Evolutionary conservation across 2,329 filamentous ascomycete species (phyloP).

Genomic region (Xylaria sp.): DNA sequence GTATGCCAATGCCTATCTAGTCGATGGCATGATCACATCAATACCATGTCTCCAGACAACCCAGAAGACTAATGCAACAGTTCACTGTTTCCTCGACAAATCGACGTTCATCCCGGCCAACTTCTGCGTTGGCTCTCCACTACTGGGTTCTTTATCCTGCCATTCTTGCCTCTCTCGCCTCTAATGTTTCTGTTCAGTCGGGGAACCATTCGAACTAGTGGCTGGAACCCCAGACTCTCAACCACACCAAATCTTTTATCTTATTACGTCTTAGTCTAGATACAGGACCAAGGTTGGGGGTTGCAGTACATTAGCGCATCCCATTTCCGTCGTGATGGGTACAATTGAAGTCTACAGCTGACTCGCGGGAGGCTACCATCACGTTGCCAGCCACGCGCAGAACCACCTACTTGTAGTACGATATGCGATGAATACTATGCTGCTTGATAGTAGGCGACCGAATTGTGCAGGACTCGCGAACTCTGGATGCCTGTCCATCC

Average conservation of each 20-base stretch:
- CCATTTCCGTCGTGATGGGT: constrained; percentile 24
- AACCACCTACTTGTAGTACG: not conserved
- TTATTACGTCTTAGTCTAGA: constrained; percentile 26
- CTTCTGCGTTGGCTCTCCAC: constrained; percentile 40
- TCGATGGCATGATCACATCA: constrained; percentile 12
- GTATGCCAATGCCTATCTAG: not conserved
- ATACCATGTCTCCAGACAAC: constrained; percentile 22
- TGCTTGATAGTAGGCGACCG: not conserved
- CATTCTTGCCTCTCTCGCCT: no score
- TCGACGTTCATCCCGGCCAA: constrained; percentile 28
- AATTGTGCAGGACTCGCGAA: not conserved
- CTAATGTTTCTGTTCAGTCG: constrained; percentile 18
- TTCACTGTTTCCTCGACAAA: constrained; percentile 38
- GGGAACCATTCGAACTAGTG: constrained; percentile 13
- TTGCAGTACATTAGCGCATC: constrained; percentile 35
- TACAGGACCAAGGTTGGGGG: constrained; percentile 14
- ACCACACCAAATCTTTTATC: constrained; percentile 25
- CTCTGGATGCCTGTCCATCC: not conserved
- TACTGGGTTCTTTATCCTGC: constrained; percentile 35
- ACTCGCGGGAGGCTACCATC: constrained; percentile 21
- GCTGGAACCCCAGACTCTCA: constrained; percentile 27
- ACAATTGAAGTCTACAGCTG: constrained; percentile 20
- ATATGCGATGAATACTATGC: not conserved
- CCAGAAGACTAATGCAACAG: constrained; percentile 24
- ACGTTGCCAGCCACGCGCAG: constrained; percentile 1